These are phyloP conservation scores for Syzygium malaccense DNA, from an alignment of 441 rosid genomes.

Conservation along the genomic window DNA sequence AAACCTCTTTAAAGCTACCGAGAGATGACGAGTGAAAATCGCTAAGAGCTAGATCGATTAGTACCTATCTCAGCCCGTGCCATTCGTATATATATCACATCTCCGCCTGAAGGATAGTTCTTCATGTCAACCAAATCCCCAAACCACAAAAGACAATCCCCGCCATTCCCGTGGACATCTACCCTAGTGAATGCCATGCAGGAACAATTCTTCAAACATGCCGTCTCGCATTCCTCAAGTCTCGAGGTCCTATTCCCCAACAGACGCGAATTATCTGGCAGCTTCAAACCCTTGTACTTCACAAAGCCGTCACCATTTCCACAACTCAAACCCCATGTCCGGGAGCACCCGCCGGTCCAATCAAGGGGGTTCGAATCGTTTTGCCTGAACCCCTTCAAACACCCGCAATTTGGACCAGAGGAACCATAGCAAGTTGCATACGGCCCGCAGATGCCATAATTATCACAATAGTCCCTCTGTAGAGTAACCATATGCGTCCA, in stretches of 20 bases:
- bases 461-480: slow-evolving; percentile 12
- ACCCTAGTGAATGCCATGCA: slow-evolving; percentile 7
- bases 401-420: background rate
- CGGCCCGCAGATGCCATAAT: slow-evolving; percentile 1
- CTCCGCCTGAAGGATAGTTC: slow-evolving; percentile 4
- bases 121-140: slow-evolving; percentile 7
- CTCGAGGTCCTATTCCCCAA: background rate
- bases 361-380: background rate
- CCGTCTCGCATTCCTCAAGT: background rate
- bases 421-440: slow-evolving; percentile 5
- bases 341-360: slow-evolving; percentile 11
- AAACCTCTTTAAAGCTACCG: background rate
- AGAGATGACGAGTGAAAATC: background rate
- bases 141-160: slow-evolving; percentile 5
- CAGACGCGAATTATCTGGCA: slow-evolving; percentile 5
- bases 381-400: slow-evolving; percentile 9
- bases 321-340: background rate
- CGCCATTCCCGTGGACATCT: background rate
- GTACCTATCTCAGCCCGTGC: slow-evolving; percentile 5
- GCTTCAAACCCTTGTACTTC: background rate
- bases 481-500: slow-evolving; percentile 5
- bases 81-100: slow-evolving; percentile 8
- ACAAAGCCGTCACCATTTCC: slow-evolving; percentile 4
- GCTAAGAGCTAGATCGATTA: background rate
- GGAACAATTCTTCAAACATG: slow-evolving; percentile 6